Evolutionary conservation across 768 basidiomycete species (phyloP).

Genomic region (Serpula lacrymans): DNA sequence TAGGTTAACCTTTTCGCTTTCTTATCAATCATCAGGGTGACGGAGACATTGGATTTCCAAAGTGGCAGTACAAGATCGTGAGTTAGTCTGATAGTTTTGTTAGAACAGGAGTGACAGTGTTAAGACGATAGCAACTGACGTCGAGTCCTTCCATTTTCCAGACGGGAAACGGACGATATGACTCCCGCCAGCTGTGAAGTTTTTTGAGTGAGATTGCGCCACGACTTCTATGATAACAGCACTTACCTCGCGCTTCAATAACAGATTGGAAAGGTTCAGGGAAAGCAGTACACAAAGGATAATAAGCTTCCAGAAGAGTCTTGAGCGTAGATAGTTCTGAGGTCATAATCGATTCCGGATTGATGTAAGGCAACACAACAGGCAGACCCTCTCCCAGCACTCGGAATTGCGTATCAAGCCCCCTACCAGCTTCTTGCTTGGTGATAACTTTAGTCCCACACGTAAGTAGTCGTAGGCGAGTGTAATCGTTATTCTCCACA

Average conservation of each 20-base stretch:
- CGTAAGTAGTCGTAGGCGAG: conserved; percentile 79
- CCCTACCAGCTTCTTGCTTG: conserved; percentile 78
- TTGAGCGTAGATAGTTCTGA: conserved; percentile 56
- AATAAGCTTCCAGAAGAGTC: conserved; percentile 72
- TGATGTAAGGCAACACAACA: conserved; percentile 78
- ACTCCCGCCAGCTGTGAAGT: conserved; percentile 55
- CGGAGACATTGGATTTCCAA: conserved; percentile 89
- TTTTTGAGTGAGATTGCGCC: background rate
- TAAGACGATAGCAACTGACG: conserved; percentile 38
- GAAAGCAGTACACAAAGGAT: conserved; percentile 71
- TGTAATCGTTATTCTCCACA: conserved; percentile 77
- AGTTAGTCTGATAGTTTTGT: conserved; percentile 58
- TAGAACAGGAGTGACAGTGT: background rate
- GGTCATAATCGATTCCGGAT: conserved; percentile 56
- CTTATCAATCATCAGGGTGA: conserved; percentile 94
- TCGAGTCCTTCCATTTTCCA: conserved; percentile 46
- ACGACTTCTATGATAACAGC: conserved; percentile 1
- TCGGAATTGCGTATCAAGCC: conserved; percentile 58
- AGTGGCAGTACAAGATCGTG: conserved; percentile 88
- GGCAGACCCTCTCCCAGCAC: conserved; percentile 83
- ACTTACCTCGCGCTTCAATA: conserved; percentile 55
- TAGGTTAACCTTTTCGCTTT: conserved; percentile 79
- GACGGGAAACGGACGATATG: conserved; percentile 69
- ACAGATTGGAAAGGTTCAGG: conserved; percentile 51
- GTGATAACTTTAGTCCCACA: conserved; percentile 94